Conservation (phyloP, 495 filamentous ascomycete genomes). For the Pseudomonodictys pantanalensis region DNA sequence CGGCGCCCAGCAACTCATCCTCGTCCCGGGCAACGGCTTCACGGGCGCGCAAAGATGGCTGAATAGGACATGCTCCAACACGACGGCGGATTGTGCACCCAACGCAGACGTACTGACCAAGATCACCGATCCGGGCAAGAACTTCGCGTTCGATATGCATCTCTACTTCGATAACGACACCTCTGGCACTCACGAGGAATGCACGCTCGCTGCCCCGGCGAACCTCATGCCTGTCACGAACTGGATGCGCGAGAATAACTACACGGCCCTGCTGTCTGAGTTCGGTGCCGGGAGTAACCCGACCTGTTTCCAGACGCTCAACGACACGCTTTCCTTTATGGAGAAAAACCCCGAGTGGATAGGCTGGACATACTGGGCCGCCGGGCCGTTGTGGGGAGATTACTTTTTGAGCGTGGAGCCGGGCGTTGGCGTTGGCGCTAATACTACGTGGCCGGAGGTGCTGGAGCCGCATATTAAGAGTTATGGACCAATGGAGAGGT, state of each 20-base stretch:
- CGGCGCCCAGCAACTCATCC: conserved; percentile 34
- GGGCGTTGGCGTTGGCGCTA: conserved; percentile 4
- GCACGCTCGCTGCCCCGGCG: conserved; percentile 21
- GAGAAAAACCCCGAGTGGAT: conserved; percentile 26
- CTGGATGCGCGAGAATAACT: conserved; percentile 31
- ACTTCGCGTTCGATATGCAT: conserved; percentile 38
- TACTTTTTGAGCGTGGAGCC: conserved; percentile 28
- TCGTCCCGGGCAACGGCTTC: conserved; percentile 37
- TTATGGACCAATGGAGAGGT: conserved; percentile 19
- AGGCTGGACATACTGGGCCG: conserved; percentile 38
- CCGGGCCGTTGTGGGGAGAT: conserved; percentile 34
- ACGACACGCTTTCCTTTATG: conserved; percentile 19
- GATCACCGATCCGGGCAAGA: conserved; percentile 31
- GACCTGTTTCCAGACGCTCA: conserved; percentile 21
- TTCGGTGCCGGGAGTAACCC: conserved; percentile 31
- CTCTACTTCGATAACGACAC: conserved; percentile 37
- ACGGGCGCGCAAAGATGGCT: conserved; percentile 34
- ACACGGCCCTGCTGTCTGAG: conserved; percentile 35
- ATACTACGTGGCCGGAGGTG: conserved; percentile 18
- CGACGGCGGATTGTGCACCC: conserved; percentile 19
- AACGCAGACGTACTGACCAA: conserved; percentile 26
- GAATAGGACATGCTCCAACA: conserved; percentile 19
- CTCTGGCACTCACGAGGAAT: conserved; percentile 30
- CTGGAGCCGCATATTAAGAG: conserved; percentile 17
- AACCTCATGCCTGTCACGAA: conserved; percentile 30